These are phyloP conservation scores for Kernera saxatilis DNA, from an alignment of 345 rosid species.

Conservation along the genomic window DNA sequence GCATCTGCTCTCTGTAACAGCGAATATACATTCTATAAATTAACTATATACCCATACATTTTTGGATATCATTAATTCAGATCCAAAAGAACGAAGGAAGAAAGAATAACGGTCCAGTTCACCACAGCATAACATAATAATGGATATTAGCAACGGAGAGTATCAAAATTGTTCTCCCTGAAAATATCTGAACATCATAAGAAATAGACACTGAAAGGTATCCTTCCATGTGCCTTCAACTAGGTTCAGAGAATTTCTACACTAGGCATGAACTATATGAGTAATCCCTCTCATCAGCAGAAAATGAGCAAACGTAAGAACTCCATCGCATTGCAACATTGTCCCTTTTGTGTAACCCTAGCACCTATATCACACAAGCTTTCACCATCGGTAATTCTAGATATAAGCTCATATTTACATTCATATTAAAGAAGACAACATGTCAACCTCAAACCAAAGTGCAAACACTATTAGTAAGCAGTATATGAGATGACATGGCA, in stretches of 20 bases:
- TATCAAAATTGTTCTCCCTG: not conserved
- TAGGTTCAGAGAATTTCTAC: not conserved
- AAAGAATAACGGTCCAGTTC: constrained; percentile 13
- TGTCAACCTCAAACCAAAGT: constrained; percentile 7
- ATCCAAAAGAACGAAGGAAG: not conserved
- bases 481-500: not conserved
- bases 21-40: not conserved
- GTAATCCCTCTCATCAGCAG: constrained; percentile 1
- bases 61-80: not conserved
- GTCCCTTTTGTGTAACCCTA: constrained; percentile 1
- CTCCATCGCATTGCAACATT: constrained; percentile 4
- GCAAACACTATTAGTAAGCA: not conserved
- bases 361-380: constrained; percentile 13
- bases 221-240: not conserved
- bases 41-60: constrained; percentile 4
- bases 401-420: constrained; percentile 3
- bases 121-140: not conserved
- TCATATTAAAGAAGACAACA: not conserved
- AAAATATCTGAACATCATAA: not conserved
- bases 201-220: constrained; percentile 2
- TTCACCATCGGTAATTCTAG: not conserved
- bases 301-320: constrained; percentile 11
- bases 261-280: not conserved
- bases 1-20: constrained; percentile 87
- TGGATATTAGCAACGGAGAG: not conserved